Conservation (phyloP, 495 filamentous ascomycete species). For the Penicillium pulvis region DNA sequence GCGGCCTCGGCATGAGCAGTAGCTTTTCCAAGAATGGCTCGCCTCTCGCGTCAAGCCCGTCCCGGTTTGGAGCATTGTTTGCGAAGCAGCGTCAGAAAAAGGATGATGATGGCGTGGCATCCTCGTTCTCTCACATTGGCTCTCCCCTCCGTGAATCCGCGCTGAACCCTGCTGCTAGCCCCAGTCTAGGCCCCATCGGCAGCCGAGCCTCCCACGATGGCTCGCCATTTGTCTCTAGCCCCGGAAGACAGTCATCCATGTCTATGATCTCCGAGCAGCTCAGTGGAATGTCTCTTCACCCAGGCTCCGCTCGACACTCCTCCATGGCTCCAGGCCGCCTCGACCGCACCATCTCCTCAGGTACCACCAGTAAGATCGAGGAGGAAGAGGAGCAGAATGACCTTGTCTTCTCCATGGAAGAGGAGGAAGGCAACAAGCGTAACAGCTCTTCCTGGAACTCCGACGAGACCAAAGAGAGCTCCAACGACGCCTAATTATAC, state of each 20-base stretch:
- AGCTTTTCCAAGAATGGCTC: slow-evolving; percentile 78
- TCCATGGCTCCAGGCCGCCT: slow-evolving; percentile 37
- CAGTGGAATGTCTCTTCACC: slow-evolving; percentile 48
- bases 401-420: slow-evolving; percentile 82
- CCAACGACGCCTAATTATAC: slow-evolving; percentile 22
- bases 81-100: slow-evolving; percentile 70
- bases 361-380: slow-evolving; percentile 67
- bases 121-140: slow-evolving; percentile 83
- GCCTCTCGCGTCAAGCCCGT: slow-evolving; percentile 76
- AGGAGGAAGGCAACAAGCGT: slow-evolving; percentile 58
- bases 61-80: slow-evolving; percentile 84
- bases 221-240: slow-evolving; percentile 64
- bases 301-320: slow-evolving; percentile 44
- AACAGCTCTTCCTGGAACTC: slow-evolving; percentile 38
- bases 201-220: slow-evolving; percentile 56
- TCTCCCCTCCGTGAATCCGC: slow-evolving; percentile 91
- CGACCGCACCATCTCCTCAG: slow-evolving; percentile 48
- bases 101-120: slow-evolving; percentile 66
- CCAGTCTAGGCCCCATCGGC: slow-evolving; percentile 62
- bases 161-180: slow-evolving; percentile 58
- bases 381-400: slow-evolving; percentile 62
- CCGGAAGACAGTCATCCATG: slow-evolving; percentile 64
- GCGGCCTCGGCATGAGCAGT: slow-evolving; percentile 60
- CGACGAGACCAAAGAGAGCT: slow-evolving; percentile 28
- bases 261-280: slow-evolving; percentile 75